A percentile compares a stretch with the other conserved stretches of the same genome.
These are phyloP conservation scores for Melocanna baccifera DNA, from an alignment of 176 grass and related monocot species.

Conservation along the genomic window DNA sequence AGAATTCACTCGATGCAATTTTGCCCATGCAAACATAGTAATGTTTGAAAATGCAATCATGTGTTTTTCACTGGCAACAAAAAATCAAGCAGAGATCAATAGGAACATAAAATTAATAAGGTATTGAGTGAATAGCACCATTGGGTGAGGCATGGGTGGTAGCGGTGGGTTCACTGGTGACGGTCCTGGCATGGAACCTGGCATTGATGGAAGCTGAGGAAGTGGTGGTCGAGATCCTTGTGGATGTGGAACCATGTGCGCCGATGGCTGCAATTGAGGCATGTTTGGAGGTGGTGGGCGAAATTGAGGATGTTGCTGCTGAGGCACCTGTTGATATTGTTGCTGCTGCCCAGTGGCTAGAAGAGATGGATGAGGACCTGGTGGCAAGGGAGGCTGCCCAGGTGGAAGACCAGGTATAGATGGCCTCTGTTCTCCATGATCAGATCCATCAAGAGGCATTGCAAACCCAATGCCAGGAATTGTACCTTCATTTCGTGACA, in stretches of 20 bases:
- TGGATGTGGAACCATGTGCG: constrained; percentile 73
- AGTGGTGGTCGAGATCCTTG: constrained; percentile 64
- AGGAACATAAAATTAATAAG: background rate
- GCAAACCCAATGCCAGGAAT: constrained; percentile 86
- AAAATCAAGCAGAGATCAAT: background rate
- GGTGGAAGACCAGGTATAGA: constrained; percentile 67
- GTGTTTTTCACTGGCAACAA: background rate
- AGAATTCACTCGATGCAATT: background rate
- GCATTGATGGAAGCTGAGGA: constrained; percentile 49
- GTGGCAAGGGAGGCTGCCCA: constrained; percentile 85
- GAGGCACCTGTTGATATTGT: constrained; percentile 72
- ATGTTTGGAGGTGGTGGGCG: constrained; percentile 66
- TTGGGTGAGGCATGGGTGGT: constrained; percentile 76
- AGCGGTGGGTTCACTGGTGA: constrained; percentile 64
- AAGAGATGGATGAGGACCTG: constrained; percentile 94
- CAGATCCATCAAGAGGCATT: constrained; percentile 77
- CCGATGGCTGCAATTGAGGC: constrained; percentile 64
- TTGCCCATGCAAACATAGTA: background rate
- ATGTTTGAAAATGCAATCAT: background rate
- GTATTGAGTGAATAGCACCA: constrained; percentile 50
- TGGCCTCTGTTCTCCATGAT: constrained; percentile 63
- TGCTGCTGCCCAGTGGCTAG: constrained; percentile 76
- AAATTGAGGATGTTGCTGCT: constrained; percentile 73
- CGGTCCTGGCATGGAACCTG: constrained; percentile 51
- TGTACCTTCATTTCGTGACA: constrained; percentile 71